Base-by-base conservation (phyloP, 129 eudicot genomes). In the Ambrosia trifida region DNA sequence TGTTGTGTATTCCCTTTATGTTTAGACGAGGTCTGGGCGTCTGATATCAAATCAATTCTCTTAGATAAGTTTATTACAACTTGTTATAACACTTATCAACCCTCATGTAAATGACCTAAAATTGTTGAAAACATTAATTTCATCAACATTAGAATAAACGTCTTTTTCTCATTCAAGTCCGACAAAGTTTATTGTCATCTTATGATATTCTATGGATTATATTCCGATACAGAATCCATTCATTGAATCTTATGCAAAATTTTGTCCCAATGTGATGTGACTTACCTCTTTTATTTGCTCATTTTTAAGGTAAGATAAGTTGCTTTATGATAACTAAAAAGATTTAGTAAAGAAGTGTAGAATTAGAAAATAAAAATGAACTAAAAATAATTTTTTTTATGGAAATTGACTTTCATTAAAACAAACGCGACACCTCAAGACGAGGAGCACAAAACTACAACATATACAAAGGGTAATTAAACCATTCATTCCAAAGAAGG, bases 201-300 rank as follows among this genome's bases (percentile, higher is more conserved):
- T 30, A 36, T 59, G 10, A 31, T 4, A 0, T 59, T 13, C 9
- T 59, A 59, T 12, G 5, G 19, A 59, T 59, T 59, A 59, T 59
- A 59, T 31, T 59, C 64, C 32, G 64, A 58, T 58, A 58, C 64
- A 59, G 64, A 30, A 30, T 59, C 64, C 64, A 30, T 58, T 58
- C 38, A 58, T 3, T 58, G 41, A 59, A 31, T 59, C 64, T 30
- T 59, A 59, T 31, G 41, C 41, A 59, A 30, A 30, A 54, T 54
- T 12, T 31, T 4, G 19, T 59, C 30, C 5, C 64, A 59, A 4
- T 30, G 19, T 59, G 64, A 59, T 30, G 64, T 59, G 41, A 59
- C 41, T 31, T 59, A 52, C 59, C 4, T 17, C 2, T 52, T 51
- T 54, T 53, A 19, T 53, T 53, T 19, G 4, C 60, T 20, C 5